Evolutionary conservation across 495 filamentous ascomycete species (phyloP).

Genomic region (Penicillium riverlandense): DNA sequence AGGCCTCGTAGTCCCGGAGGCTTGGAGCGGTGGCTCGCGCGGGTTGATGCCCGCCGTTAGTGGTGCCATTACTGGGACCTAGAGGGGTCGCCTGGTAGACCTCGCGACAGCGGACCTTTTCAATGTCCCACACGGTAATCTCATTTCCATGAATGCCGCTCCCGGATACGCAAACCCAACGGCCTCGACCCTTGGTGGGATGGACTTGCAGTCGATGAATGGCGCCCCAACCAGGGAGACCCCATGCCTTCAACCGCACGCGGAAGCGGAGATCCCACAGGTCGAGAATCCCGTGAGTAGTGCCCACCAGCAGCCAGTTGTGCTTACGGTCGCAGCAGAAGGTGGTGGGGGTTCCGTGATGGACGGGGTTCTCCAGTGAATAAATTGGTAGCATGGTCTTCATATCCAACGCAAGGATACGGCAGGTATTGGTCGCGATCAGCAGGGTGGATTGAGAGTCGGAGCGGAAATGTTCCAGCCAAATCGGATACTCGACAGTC

Average conservation of each 20-base stretch:
- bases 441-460: conserved; percentile 75
- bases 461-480: conserved; percentile 85
- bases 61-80: conserved; percentile 5
- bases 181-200: conserved; percentile 65
- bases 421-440: conserved; percentile 78
- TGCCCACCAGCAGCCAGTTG: conserved; percentile 87
- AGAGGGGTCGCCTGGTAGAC: conserved; percentile 61
- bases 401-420: conserved; percentile 78
- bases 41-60: conserved; percentile 12
- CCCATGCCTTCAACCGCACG: conserved; percentile 82
- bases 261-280: conserved; percentile 96
- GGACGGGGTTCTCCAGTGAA: conserved; percentile 77
- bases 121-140: conserved; percentile 91
- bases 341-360: conserved; percentile 88
- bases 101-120: conserved; percentile 82
- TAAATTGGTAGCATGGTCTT: conserved; percentile 80
- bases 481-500: conserved; percentile 66
- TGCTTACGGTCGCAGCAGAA: conserved; percentile 81
- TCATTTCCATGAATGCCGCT: conserved; percentile 82
- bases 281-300: conserved; percentile 86
- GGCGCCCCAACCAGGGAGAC: conserved; percentile 68
- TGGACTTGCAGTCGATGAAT: conserved; percentile 78
- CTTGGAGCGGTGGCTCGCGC: conserved; percentile 36
- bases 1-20: conserved; percentile 69
- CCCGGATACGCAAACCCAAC: conserved; percentile 79